These are phyloP conservation scores for Scutellaria barbata DNA, from an alignment of 257 asterid species.

Conservation along the genomic window DNA sequence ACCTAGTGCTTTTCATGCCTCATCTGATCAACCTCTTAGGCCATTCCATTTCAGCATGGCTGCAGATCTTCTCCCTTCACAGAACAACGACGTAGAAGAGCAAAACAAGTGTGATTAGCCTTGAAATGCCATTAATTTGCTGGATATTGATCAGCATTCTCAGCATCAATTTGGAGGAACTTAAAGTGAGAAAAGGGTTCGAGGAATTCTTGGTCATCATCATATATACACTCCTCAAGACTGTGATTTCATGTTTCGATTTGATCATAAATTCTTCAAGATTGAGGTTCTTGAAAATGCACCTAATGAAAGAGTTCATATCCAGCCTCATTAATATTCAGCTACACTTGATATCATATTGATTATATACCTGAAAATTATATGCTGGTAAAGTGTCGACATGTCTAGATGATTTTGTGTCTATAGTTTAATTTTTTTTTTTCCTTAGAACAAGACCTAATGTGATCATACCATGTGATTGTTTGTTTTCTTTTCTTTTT, in stretches of 20 bases:
- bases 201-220: not conserved
- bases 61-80: slow-evolving; percentile 46
- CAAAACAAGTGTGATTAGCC: slow-evolving; percentile 32
- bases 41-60: slow-evolving; percentile 51
- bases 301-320: not conserved
- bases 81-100: slow-evolving; percentile 20
- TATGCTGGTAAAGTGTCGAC: not conserved
- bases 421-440: not conserved
- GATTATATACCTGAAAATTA: not conserved
- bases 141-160: not conserved
- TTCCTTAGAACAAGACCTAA: not conserved
- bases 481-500: not conserved
- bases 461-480: not conserved
- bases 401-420: not conserved
- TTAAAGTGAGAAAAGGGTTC: not conserved
- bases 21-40: slow-evolving; percentile 33
- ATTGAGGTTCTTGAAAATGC: slow-evolving; percentile 9
- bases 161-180: not conserved
- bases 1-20: slow-evolving; percentile 42
- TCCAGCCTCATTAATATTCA: too few relatives aligned
- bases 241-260: slow-evolving; percentile 26
- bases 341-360: not conserved
- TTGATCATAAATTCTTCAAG: not conserved
- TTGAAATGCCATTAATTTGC: not conserved
- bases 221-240: not conserved